phyloP scores from a whole-genome alignment of 2,329 filamentous ascomycete species.

The Drechslerella dactyloides region DNA sequence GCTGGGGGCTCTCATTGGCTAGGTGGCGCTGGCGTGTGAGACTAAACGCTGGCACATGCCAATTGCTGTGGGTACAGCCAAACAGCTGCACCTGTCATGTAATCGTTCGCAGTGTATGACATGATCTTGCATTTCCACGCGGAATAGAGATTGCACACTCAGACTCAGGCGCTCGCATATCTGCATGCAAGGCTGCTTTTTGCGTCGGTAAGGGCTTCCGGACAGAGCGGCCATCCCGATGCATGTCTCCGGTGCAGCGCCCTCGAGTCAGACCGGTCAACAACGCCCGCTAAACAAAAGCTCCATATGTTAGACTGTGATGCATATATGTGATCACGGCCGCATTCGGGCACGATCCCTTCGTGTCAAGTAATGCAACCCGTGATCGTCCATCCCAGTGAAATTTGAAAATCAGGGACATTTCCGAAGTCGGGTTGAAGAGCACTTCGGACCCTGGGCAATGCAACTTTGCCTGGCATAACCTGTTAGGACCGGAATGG shows the following conservation, averaged over 20 bases:
- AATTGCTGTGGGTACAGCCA: background rate
- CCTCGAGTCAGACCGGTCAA: background rate
- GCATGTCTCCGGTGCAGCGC: background rate
- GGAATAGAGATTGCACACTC: background rate
- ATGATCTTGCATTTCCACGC: slow-evolving; percentile 10
- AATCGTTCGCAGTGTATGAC: slow-evolving; percentile 21
- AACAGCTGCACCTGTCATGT: slow-evolving; percentile 35
- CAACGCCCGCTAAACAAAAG: background rate
- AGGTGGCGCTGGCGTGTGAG: slow-evolving; percentile 24
- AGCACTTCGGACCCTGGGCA: background rate
- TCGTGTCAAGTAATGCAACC: no score
- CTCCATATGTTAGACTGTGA: background rate
- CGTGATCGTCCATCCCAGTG: background rate
- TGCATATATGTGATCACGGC: no score
- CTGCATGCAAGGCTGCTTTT: slow-evolving; percentile 24
- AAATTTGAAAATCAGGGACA: slow-evolving; percentile 48
- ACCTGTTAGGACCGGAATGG: background rate
- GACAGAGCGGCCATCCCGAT: background rate
- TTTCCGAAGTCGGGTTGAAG: slow-evolving; percentile 24
- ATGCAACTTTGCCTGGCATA: background rate
- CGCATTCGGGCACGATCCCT: no score
- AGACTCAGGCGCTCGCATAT: background rate
- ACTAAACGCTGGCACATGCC: slow-evolving; percentile 37
- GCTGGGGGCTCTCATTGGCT: slow-evolving; percentile 24
- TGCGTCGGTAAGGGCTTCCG: slow-evolving; percentile 13